Conservation (phyloP, 441 rosid species). For the Lepidium campestre region DNA sequence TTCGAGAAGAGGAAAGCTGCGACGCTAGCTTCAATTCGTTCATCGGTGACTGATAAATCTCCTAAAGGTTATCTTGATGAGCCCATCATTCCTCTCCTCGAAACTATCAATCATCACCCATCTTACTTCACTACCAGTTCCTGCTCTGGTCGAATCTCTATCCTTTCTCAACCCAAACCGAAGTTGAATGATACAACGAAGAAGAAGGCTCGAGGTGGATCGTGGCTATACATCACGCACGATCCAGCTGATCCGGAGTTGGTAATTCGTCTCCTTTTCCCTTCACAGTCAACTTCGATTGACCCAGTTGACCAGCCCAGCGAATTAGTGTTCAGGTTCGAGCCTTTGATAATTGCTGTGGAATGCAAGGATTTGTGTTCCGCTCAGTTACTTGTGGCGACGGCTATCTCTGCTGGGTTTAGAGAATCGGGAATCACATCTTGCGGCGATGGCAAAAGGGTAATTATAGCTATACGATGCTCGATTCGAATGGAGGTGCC, state of each 20-base stretch:
- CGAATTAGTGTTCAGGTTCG: conserved; percentile 76
- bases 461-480: conserved; percentile 78
- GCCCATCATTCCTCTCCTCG: conserved; percentile 70
- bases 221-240: conserved; percentile 82
- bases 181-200: conserved; percentile 12
- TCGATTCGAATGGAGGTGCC: conserved; percentile 91
- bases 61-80: conserved; percentile 77
- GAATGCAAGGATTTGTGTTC: conserved; percentile 66
- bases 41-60: conserved; percentile 62
- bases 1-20: conserved; percentile 78
- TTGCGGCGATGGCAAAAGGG: conserved; percentile 60
- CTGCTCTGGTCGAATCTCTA: conserved; percentile 90
- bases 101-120: conserved; percentile 61
- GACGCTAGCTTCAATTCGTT: conserved; percentile 48
- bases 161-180: conserved; percentile 58
- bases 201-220: conserved; percentile 82
- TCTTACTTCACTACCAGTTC: conserved; percentile 89
- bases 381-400: conserved; percentile 61
- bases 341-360: conserved; percentile 80
- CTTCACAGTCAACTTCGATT: conserved; percentile 10
- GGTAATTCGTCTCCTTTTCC: conserved; percentile 53
- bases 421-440: conserved; percentile 86
- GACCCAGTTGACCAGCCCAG: conserved; percentile 9
- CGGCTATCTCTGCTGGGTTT: conserved; percentile 69
- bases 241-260: conserved; percentile 49